Base-by-base conservation (phyloP, 164 flowering plant genomes). In the Magnolia changhungtana region DNA sequence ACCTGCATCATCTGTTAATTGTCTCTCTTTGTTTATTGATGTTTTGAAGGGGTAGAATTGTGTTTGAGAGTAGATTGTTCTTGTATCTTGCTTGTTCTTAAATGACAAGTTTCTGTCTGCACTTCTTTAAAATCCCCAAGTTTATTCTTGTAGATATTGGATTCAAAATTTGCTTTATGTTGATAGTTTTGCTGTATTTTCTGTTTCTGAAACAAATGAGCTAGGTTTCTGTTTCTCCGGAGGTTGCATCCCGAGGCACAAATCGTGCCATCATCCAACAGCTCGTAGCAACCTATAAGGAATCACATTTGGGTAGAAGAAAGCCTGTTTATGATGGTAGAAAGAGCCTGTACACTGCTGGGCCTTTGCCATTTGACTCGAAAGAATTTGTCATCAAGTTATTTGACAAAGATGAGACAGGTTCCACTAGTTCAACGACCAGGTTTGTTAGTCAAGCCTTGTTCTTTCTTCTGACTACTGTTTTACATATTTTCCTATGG, bases 171-270 rank as follows among this genome's bases (percentile, higher is more conserved):
- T 50, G 2, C 51, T n/a, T 19, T 50, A 20, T 19, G 61, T 8
- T 16, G 61, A 11, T 55, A 8, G 27, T 2, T 29, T 45, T 37
- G 7, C 11, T 11, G 20, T 65, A 0, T 51, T 10, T n/a, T 65
- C 14, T n/a, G 50, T 1, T 50, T 51, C 67, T 2, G 1, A 66
- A 13, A 11, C 21, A 52, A 18, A 11, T 50, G 20, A 16, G 10
- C 59, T 67, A 96, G 99, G 95, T 96, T 0, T 65, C 97, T 0
- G 85, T 93, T 1, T 74, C 81, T 16, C 97, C 99, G 1, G 97
- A 90, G 76, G 86, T 91, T 3, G 50, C 83, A 0, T 89, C 94
- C 1, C 89, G 89, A 71, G 83, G 68, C 0, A 74, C 86, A 0
- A 86, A 83, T 78, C 72, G 96, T 13, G 79, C 77, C 0, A 76